A percentile compares a stretch with the other conserved stretches of the same genome.
Conservation (phyloP, 2,329 filamentous ascomycete genomes). For the Pseudogymnoascus sp. region DNA sequence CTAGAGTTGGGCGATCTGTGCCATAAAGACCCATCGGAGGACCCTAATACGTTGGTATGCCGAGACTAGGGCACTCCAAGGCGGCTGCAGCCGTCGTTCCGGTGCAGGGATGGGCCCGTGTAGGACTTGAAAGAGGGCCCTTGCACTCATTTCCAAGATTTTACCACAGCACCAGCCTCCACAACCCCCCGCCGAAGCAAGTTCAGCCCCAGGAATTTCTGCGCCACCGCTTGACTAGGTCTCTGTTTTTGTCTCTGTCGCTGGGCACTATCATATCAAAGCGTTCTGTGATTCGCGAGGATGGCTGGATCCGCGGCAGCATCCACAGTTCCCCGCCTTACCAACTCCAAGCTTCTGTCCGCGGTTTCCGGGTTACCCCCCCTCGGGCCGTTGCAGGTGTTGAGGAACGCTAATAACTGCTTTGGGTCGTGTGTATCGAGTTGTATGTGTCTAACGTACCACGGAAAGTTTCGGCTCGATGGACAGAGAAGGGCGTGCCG, state of each 20-base stretch:
- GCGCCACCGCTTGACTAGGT: neutral
- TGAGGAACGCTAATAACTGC: neutral
- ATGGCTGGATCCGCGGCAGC: neutral
- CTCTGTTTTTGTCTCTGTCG: neutral
- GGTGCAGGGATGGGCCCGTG: constrained; percentile 7
- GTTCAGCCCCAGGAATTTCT: neutral
- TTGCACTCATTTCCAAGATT: neutral
- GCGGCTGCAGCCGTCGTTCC: constrained; percentile 5
- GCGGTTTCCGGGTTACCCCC: neutral
- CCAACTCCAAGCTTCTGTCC: neutral
- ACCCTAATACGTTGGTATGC: neutral
- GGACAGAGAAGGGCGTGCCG: neutral
- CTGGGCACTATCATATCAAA: neutral
- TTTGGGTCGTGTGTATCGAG: neutral
- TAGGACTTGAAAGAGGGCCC: constrained; percentile 1
- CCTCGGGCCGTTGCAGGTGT: constrained; percentile 6
- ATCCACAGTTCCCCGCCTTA: neutral
- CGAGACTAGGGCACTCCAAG: neutral
- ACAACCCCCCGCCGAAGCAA: neutral
- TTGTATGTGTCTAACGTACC: constrained; percentile 1
- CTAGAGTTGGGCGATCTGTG: neutral
- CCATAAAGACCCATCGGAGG: neutral
- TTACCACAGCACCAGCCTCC: neutral
- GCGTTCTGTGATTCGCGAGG: neutral
- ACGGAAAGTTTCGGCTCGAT: neutral